phyloP scores from a whole-genome alignment of 2,329 filamentous ascomycete species.

The Fonsecaea pedrosoi region DNA sequence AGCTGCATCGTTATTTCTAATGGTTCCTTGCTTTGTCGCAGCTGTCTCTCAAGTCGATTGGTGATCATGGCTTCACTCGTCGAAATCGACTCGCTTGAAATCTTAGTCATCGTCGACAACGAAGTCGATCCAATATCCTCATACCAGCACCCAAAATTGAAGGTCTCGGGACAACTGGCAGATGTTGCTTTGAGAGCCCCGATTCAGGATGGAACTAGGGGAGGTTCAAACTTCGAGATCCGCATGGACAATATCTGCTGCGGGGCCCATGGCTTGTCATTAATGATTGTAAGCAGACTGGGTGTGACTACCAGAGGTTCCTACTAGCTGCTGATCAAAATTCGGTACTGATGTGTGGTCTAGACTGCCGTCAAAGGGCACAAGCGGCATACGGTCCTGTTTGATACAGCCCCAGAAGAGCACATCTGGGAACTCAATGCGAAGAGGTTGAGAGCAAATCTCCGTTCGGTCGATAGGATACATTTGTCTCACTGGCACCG shows the following conservation, averaged over 20 bases:
- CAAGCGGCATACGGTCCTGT: slow-evolving; percentile 57
- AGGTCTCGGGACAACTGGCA: slow-evolving; percentile 52
- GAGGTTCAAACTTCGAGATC: slow-evolving; percentile 54
- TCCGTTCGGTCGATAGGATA: slow-evolving; percentile 55
- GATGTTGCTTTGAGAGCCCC: slow-evolving; percentile 50
- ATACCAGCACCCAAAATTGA: slow-evolving; percentile 52
- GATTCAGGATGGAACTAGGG: slow-evolving; percentile 47
- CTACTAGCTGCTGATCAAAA: too few relatives aligned
- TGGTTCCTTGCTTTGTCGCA: neutral
- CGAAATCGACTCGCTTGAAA: slow-evolving; percentile 57
- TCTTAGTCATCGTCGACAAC: slow-evolving; percentile 61
- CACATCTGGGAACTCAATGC: slow-evolving; percentile 60
- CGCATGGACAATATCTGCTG: slow-evolving; percentile 61
- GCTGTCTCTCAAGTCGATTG: neutral
- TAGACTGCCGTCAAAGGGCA: slow-evolving; percentile 57
- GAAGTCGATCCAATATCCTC: slow-evolving; percentile 62
- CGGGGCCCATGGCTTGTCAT: slow-evolving; percentile 61
- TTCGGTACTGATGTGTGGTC: slow-evolving; percentile 4
- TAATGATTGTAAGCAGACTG: slow-evolving; percentile 53
- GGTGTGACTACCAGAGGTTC: too few relatives aligned
- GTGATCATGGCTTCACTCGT: slow-evolving; percentile 40
- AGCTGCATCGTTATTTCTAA: neutral
- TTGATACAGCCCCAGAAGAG: slow-evolving; percentile 62
- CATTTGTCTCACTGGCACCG: slow-evolving; percentile 63
- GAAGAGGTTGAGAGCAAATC: slow-evolving; percentile 51